Base-by-base conservation (phyloP, 495 filamentous ascomycete genomes). In the Aspergillus hancockii region DNA sequence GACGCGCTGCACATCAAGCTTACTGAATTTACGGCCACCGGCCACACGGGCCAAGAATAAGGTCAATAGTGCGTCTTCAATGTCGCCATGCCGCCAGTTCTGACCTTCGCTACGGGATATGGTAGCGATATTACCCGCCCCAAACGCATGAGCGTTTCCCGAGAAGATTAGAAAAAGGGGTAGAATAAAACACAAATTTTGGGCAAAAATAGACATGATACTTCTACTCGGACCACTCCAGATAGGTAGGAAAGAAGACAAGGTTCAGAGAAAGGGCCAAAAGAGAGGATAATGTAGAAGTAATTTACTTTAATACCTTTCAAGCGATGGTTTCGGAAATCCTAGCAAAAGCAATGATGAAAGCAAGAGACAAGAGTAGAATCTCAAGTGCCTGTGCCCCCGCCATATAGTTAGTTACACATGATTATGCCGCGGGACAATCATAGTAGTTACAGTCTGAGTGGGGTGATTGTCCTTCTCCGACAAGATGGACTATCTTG, bases 21-120 rank as follows among this genome's bases (percentile, higher is more conserved):
- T 93, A 75, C 83, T 81, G 70, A 97, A 97, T 63, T 91, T 93
- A 78, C 90, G 88, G 63, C 89, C 89, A 59, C 90, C 89, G 40
- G 87, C 85, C 55, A 83, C 85, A 52, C 83, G 81, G n/a, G 91
- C 86, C 81, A 94, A 88, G 55, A 87, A 68, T 28, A 96, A 75
- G 49, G 77, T 83, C 57, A 96, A 83, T 19, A 96, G 82, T 31
- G 88, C 84, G 79, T 97, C 92, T 81, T 96, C 92, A 67, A 97
- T 94, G 63, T 80, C 78, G 58, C 92, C 92, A 86, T 97, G 92
- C 49, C 92, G 91, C 90, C 90, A 97, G 71, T 95, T 95, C 62
- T 86, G 76, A 57, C 92, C 92, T 67, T 93, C 91, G 52, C 93
- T 82, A 63, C 82, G 85, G 50, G 91, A 86, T 53, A 90, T 82